Evolutionary conservation across 2,329 filamentous ascomycete genomes (phyloP).

Genomic region (Pseudogymnoascus sp.): DNA sequence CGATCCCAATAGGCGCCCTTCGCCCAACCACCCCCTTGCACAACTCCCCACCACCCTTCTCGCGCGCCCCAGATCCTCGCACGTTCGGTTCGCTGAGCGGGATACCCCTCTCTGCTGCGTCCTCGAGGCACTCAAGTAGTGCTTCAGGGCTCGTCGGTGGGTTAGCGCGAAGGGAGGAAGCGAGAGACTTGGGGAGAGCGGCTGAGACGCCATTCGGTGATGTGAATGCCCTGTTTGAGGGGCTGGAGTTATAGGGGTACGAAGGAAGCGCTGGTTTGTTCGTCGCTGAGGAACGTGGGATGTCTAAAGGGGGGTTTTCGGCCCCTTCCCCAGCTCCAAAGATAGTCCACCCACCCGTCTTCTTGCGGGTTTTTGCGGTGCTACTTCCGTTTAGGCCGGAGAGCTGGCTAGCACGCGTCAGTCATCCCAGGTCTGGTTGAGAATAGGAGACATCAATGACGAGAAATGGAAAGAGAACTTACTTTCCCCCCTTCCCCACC

Average conservation of each 20-base stretch:
- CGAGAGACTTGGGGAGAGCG: neutral
- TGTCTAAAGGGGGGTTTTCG: neutral
- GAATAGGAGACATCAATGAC: neutral
- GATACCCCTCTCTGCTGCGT: neutral
- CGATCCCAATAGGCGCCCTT: neutral
- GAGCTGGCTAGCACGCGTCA: neutral
- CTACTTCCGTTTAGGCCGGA: neutral
- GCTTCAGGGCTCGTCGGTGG: neutral
- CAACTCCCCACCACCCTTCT: neutral
- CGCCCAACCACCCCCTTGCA: neutral
- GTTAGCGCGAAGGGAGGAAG: neutral
- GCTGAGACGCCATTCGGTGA: neutral
- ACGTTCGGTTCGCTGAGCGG: neutral
- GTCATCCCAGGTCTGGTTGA: neutral
- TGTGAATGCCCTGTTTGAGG: neutral
- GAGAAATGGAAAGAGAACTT: neutral
- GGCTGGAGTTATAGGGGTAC: neutral
- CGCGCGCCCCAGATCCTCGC: neutral
- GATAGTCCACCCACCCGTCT: neutral
- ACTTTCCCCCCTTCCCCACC: neutral
- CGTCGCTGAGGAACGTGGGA: neutral
- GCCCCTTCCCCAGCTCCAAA: neutral
- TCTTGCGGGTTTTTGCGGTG: neutral
- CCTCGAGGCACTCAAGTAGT: neutral
- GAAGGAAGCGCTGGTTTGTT: neutral